Conservation (phyloP, 306 rosid genomes). For the Pyrus bretschneideri region DNA sequence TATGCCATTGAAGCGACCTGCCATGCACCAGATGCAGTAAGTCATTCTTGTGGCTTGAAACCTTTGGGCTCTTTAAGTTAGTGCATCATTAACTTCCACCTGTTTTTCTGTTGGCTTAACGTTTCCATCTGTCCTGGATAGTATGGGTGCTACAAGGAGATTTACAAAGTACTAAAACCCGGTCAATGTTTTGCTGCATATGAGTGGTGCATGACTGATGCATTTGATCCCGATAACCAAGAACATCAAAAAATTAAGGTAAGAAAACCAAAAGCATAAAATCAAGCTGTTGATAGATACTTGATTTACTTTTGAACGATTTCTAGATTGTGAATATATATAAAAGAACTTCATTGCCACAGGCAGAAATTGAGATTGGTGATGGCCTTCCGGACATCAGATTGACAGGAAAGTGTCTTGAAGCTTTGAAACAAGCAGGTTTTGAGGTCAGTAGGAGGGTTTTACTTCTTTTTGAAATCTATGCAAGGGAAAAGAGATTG, state of each 20-base stretch:
- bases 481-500: background rate
- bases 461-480: background rate
- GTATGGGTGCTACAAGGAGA: constrained; percentile 95
- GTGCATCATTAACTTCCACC: background rate
- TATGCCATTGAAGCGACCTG: constrained; percentile 99
- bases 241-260: constrained; percentile 87
- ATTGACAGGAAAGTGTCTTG: constrained; percentile 71
- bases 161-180: constrained; percentile 85
- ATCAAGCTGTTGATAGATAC: background rate
- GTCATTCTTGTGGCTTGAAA: constrained; percentile 6
- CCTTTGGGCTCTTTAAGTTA: background rate
- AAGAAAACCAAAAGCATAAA: constrained; percentile 2
- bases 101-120: constrained; percentile 20
- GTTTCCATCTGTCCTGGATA: constrained; percentile 8
- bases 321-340: background rate
- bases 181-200: constrained; percentile 91
- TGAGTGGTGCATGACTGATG: constrained; percentile 95
- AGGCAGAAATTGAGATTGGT: constrained; percentile 95
- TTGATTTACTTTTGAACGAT: background rate
- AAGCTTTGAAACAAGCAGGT: constrained; percentile 87
- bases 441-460: constrained; percentile 67
- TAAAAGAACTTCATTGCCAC: constrained; percentile 1
- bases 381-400: constrained; percentile 97
- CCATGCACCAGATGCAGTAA: constrained; percentile 96
- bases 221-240: constrained; percentile 68